Evolutionary conservation across 805 yeast genomes (phyloP).

Genomic region (Schwanniomyces polymorphus): DNA sequence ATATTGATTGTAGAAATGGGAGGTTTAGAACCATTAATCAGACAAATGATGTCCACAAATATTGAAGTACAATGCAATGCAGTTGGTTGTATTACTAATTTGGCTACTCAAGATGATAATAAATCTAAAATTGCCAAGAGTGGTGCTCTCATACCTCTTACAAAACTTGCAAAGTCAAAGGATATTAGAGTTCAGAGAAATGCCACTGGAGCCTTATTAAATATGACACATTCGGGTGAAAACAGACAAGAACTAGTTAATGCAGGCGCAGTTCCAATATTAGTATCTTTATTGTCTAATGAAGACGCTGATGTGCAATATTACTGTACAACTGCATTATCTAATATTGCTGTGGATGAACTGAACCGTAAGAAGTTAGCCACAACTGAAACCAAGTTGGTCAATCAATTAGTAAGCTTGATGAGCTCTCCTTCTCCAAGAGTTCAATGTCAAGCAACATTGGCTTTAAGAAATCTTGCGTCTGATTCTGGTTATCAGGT

Average conservation of each 20-base stretch:
- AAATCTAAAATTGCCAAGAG: constrained; percentile 93
- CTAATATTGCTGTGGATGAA: constrained; percentile 97
- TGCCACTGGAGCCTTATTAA: constrained; percentile 96
- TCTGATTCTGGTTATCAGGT: constrained; percentile 94
- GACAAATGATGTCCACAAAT: constrained; percentile 96
- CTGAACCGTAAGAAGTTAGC: constrained; percentile 83
- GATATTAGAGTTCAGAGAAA: constrained; percentile 97
- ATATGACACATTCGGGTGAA: constrained; percentile 97
- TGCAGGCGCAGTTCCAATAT: constrained; percentile 97
- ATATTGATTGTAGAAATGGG: constrained; percentile 96
- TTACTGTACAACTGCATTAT: constrained; percentile 95
- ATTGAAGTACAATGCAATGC: constrained; percentile 99
- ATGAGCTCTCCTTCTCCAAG: constrained; percentile 94
- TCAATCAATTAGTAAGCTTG: constrained; percentile 78
- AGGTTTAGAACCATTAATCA: constrained; percentile 91
- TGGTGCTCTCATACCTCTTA: constrained; percentile 93
- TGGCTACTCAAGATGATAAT: constrained; percentile 97
- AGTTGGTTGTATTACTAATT: constrained; percentile 96
- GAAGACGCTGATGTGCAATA: constrained; percentile 96
- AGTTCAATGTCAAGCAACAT: constrained; percentile 97
- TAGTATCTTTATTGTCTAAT: constrained; percentile 81
- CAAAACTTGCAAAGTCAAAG: constrained; percentile 89
- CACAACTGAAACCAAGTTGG: constrained; percentile 89
- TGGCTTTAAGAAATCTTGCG: constrained; percentile 93
- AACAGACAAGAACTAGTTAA: constrained; percentile 94